phyloP scores from a whole-genome alignment of 345 rosid genomes.

The Mallotus nudiflorus region DNA sequence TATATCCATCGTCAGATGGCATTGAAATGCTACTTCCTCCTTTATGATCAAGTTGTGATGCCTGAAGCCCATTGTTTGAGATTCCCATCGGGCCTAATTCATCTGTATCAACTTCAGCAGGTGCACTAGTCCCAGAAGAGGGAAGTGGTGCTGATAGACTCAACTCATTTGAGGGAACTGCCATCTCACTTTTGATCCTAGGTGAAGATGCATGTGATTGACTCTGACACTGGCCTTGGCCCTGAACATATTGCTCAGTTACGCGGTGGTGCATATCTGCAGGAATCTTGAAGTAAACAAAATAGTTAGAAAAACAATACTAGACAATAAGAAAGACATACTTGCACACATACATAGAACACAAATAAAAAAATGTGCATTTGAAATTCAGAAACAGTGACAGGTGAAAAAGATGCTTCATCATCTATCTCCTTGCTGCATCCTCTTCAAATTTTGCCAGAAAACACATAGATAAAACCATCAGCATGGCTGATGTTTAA shows the following conservation, averaged over 20 bases:
- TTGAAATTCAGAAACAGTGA: conserved; percentile 3
- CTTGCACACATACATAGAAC: conserved; percentile 5
- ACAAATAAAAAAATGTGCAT: too few relatives aligned
- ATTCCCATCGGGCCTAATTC: conserved; percentile 51
- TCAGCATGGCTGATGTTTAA: too few relatives aligned
- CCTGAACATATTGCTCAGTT: conserved; percentile 50
- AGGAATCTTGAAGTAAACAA: conserved; percentile 64
- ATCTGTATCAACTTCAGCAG: conserved; percentile 65
- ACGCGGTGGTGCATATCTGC: conserved; percentile 62
- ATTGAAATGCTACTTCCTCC: conserved; percentile 44
- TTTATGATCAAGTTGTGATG: conserved; percentile 60
- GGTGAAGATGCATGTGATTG: conserved; percentile 48
- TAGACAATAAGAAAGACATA: conserved; percentile 13
- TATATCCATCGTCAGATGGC: conserved; percentile 88
- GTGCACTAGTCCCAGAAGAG: conserved; percentile 41
- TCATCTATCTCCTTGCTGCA: conserved; percentile 6
- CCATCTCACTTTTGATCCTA: conserved; percentile 56
- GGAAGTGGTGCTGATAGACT: conserved; percentile 54
- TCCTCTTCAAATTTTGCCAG: too few relatives aligned
- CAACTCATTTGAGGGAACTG: conserved; percentile 68
- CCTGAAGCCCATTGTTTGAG: conserved; percentile 35
- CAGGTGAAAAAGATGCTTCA: neutral
- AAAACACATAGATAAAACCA: too few relatives aligned
- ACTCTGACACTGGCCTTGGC: conserved; percentile 50
- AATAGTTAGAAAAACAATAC: conserved; percentile 36